A percentile compares a stretch with the other conserved stretches of the same genome.
phyloP scores from a whole-genome alignment of 1,139 yeast species.

The Candida frijolesensis region DNA sequence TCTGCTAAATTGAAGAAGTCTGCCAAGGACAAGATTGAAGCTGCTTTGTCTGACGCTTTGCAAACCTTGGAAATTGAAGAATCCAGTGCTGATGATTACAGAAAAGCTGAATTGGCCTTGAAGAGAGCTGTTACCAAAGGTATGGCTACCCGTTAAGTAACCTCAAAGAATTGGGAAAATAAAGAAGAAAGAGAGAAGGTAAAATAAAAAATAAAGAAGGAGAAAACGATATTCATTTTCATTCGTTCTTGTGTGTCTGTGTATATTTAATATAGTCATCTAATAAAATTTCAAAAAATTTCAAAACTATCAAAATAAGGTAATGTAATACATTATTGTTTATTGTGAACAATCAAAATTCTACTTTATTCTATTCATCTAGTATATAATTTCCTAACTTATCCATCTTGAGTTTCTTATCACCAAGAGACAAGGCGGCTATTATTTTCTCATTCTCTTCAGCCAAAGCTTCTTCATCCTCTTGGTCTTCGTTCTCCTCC shows the following conservation, averaged over 20 bases:
- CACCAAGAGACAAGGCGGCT: conserved; percentile 65
- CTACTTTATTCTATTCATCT: conserved; percentile 36
- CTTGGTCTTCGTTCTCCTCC: conserved; percentile 35
- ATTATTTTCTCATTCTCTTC: conserved; percentile 75
- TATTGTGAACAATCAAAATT: conserved; percentile 14
- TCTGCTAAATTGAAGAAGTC: conserved; percentile 98
- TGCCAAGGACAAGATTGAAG: conserved; percentile 96
- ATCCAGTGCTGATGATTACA: conserved; percentile 92
- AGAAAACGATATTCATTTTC: not conserved
- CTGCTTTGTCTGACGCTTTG: conserved; percentile 98
- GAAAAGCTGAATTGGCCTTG: conserved; percentile 99
- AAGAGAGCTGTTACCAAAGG: conserved; percentile 99
- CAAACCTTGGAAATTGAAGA: conserved; percentile 98
- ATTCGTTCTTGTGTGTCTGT: conserved; percentile 7
- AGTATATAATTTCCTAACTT: conserved; percentile 77
- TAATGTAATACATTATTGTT: not conserved
- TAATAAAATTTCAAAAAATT: conserved; percentile 9
- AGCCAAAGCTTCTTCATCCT: conserved; percentile 35
- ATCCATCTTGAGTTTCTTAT: conserved; percentile 69
- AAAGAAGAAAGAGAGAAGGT: not conserved
- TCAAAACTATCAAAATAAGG: conserved; percentile 11
- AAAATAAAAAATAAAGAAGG: not conserved
- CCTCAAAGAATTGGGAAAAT: not conserved
- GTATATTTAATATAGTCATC: conserved; percentile 13
- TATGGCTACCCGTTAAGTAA: conserved; percentile 90